Conservation (phyloP, 176 grass and related monocot genomes). For the Hordeum marinum region DNA sequence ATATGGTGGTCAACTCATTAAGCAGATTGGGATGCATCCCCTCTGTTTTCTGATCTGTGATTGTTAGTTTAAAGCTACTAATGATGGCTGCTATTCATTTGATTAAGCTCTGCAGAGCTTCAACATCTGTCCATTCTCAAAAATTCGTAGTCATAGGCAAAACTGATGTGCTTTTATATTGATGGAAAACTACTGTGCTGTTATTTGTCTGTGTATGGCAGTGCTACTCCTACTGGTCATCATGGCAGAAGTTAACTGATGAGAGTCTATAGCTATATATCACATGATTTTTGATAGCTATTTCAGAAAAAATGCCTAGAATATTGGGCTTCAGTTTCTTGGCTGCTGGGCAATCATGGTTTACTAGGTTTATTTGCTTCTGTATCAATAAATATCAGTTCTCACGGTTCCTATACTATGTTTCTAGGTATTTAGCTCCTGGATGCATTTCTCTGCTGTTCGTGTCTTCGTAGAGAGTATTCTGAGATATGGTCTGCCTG, state of each 20-base stretch:
- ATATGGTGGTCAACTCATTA: neutral
- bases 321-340: neutral
- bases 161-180: neutral
- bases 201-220: neutral
- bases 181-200: neutral
- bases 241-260: constrained; percentile 2
- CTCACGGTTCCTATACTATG: neutral
- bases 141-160: neutral
- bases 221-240: neutral
- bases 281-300: constrained; percentile 7
- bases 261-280: neutral
- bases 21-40: neutral
- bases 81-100: neutral
- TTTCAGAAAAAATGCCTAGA: neutral
- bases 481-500: constrained; percentile 96
- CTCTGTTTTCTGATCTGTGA: neutral
- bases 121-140: neutral
- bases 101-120: neutral
- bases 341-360: neutral
- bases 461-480: constrained; percentile 93
- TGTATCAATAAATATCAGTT: neutral
- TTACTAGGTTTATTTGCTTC: neutral
- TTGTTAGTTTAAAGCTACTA: neutral
- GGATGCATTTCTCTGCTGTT: constrained; percentile 97
- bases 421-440: constrained; percentile 87